Evolutionary conservation across 371 early-diverging fungal species (phyloP).

Genomic region (Gilbertella persicaria): DNA sequence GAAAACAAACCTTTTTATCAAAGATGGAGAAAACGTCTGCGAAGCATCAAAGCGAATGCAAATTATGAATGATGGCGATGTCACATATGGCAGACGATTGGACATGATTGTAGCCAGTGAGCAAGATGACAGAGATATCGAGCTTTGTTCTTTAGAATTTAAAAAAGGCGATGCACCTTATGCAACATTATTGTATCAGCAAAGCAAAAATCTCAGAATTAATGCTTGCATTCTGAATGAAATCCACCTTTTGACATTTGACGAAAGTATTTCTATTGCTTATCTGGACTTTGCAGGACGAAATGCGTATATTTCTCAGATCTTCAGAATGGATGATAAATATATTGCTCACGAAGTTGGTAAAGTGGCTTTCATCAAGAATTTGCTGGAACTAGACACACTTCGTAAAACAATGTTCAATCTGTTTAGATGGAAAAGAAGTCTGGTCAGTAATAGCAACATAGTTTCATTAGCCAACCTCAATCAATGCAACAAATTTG

Average conservation of each 20-base stretch:
- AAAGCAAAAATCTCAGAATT: slow-evolving; percentile 14
- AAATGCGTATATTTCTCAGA: slow-evolving; percentile 14
- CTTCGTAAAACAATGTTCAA: too few relatives aligned
- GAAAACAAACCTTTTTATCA: slow-evolving; percentile 12
- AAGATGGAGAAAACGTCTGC: slow-evolving; percentile 15
- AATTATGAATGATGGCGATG: slow-evolving; percentile 10
- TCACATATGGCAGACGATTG: slow-evolving; percentile 11
- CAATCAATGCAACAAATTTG: slow-evolving; percentile 12
- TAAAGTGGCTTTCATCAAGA: slow-evolving; percentile 10
- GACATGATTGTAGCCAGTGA: slow-evolving; percentile 14
- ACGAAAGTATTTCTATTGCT: slow-evolving; percentile 10
- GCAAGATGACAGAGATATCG: slow-evolving; percentile 11
- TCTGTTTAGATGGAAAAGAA: slow-evolving; percentile 17
- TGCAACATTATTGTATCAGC: slow-evolving; percentile 9
- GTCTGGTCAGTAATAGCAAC: slow-evolving; percentile 10
- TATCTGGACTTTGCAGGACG: slow-evolving; percentile 15
- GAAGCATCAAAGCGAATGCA: slow-evolving; percentile 16
- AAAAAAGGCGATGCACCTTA: slow-evolving; percentile 13
- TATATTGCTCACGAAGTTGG: slow-evolving; percentile 16
- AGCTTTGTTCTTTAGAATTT: slow-evolving; percentile 18
- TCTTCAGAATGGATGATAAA: slow-evolving; percentile 6
- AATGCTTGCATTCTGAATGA: slow-evolving; percentile 16
- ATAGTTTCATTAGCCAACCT: slow-evolving; percentile 10
- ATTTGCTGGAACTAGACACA: slow-evolving; percentile 13
- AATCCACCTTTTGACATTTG: slow-evolving; percentile 13